Percentiles rank a stretch among this genome's conserved stretches.
phyloP scores from a whole-genome alignment of 164 flowering plant species.

The Kingdonia uniflora region DNA sequence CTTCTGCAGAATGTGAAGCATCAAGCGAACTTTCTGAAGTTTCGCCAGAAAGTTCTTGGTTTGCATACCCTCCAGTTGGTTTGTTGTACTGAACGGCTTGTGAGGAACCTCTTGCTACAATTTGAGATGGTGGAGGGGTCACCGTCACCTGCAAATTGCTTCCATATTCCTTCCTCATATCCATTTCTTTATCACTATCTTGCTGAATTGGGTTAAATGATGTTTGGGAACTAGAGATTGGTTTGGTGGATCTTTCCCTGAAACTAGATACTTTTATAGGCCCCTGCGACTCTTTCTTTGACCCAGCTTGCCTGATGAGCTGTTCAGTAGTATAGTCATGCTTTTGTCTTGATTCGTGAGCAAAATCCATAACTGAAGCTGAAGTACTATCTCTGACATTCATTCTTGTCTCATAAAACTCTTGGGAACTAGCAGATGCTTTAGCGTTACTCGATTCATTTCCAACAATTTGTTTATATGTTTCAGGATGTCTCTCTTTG shows the following conservation, averaged over 20 bases:
- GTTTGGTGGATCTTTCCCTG: slow-evolving; percentile 12
- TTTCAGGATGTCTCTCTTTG: slow-evolving; percentile 17
- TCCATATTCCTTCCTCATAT: slow-evolving; percentile 7
- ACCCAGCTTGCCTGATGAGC: slow-evolving; percentile 6
- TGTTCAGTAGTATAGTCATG: slow-evolving; percentile 11
- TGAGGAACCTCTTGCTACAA: slow-evolving; percentile 17
- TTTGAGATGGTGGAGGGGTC: slow-evolving; percentile 36
- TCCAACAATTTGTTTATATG: slow-evolving; percentile 9
- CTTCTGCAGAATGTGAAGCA: slow-evolving; percentile 7
- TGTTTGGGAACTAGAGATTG: slow-evolving; percentile 22
- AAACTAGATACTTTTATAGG: slow-evolving; percentile 12
- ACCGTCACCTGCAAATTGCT: slow-evolving; percentile 22
- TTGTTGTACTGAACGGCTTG: slow-evolving; percentile 5
- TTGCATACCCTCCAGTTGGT: slow-evolving; percentile 10
- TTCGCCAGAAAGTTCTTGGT: slow-evolving; percentile 17
- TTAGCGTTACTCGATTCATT: slow-evolving; percentile 13
- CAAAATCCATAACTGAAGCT: slow-evolving; percentile 12
- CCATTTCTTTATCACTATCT: slow-evolving; percentile 13
- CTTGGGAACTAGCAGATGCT: slow-evolving; percentile 9
- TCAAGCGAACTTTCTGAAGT: slow-evolving; percentile 20
- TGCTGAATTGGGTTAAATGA: slow-evolving; percentile 16
- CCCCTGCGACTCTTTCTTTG: slow-evolving; percentile 16
- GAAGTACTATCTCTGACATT: slow-evolving; percentile 13
- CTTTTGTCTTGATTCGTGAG: slow-evolving; percentile 13
- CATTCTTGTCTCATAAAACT: slow-evolving; percentile 19